Conservation (phyloP, 495 filamentous ascomycete genomes). For the Diplogelasinospora grovesii region DNA sequence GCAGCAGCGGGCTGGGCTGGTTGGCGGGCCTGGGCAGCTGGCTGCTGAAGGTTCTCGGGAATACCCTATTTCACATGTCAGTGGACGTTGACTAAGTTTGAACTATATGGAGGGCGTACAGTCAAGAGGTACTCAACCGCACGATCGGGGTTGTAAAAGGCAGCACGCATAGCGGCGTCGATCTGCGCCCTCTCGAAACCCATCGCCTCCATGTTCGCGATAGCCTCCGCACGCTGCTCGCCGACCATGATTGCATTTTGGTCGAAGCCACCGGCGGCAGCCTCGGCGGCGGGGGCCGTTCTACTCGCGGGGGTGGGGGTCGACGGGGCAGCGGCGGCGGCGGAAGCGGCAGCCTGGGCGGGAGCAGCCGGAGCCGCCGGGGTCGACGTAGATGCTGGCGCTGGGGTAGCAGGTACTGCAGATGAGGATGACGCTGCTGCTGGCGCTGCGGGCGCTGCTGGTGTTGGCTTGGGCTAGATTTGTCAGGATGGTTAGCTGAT, state of each 20-base stretch:
- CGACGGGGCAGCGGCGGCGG: constrained; percentile 64
- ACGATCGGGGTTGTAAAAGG: constrained; percentile 93
- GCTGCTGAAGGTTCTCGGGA: constrained; percentile 68
- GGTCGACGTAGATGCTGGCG: constrained; percentile 54
- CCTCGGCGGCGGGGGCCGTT: constrained; percentile 33
- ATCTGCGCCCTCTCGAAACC: constrained; percentile 83
- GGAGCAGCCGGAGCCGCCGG: constrained; percentile 55
- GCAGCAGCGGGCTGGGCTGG: constrained; percentile 29
- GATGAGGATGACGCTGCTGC: constrained; percentile 45
- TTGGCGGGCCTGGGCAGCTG: constrained; percentile 31
- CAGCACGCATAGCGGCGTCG: constrained; percentile 88
- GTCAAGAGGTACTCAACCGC: constrained; percentile 92
- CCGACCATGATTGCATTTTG: constrained; percentile 82
- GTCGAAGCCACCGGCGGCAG: constrained; percentile 42
- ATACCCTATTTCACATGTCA: constrained; percentile 58
- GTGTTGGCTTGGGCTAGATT: constrained; percentile 39
- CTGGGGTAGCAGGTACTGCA: constrained; percentile 61
- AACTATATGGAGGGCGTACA: constrained; percentile 44
- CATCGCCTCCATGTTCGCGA: constrained; percentile 96
- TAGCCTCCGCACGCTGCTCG: constrained; percentile 70
- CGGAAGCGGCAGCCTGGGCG: constrained; percentile 40
- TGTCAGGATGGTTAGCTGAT: not conserved
- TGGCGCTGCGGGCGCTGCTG: no score
- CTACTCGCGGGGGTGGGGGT: constrained; percentile 52
- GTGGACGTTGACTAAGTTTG: not conserved